phyloP scores from a whole-genome alignment of 2,329 filamentous ascomycete genomes.

The Fusarium sterilihyphosum region DNA sequence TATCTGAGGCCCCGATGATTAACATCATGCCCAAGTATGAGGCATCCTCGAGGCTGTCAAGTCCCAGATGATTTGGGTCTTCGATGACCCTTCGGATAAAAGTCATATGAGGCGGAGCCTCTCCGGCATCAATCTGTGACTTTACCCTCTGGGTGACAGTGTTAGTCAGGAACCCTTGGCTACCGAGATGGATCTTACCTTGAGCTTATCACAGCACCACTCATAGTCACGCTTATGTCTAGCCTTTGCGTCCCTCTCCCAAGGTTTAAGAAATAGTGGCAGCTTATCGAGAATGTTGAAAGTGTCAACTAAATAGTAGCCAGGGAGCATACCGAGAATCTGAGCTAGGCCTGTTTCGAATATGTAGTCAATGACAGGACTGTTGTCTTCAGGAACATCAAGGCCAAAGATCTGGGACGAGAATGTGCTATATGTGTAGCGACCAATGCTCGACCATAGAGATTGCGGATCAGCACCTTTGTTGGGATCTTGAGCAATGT shows the following conservation, averaged over 20 bases:
- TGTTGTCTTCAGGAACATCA: neutral
- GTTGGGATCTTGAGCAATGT: neutral
- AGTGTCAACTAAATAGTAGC: neutral
- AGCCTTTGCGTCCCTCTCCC: neutral
- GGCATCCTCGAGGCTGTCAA: neutral
- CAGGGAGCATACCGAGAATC: neutral
- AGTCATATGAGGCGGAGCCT: neutral
- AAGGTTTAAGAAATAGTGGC: neutral
- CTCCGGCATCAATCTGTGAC: neutral
- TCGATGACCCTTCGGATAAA: neutral
- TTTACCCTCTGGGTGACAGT: neutral
- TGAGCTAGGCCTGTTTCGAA: neutral
- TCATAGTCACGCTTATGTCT: neutral
- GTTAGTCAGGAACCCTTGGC: neutral
- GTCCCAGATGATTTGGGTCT: neutral
- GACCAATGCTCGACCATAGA: neutral
- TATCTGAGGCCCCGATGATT: neutral
- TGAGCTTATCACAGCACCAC: neutral
- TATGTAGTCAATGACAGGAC: neutral
- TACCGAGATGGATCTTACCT: neutral
- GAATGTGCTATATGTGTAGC: neutral
- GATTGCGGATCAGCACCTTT: neutral
- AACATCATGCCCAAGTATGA: neutral
- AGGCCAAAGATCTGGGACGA: neutral
- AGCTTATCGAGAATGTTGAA: neutral